Evolutionary conservation across 306 rosid species (phyloP), one percentile per base, ranked within the genome.

Genomic region (Crataegus laevigata): DNA sequence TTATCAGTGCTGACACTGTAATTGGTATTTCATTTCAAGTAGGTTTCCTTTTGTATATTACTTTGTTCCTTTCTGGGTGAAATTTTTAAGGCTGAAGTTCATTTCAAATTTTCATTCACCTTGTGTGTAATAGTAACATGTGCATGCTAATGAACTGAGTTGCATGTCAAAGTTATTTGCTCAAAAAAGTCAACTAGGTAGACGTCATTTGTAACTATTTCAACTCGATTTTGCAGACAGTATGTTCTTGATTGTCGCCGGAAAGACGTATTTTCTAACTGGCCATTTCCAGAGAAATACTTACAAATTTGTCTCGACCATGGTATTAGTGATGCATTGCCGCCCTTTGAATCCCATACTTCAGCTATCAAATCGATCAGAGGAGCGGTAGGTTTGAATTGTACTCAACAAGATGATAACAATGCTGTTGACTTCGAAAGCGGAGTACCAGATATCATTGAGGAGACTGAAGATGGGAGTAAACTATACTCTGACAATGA

Each of bases 231-330:
- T 55, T 82, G 81, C 89, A 87, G 94, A 70, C 62, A 90, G 40
- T 83, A 78, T 77, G 91, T 69, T 74, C 71, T 77, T 82, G 87
- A 87, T 55, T 85, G 54, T 58, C 94, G 91, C 75, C 84, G 81
- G 45, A 85, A 24, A 62, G 74, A 52, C 62, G 71, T 85, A 30
- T 11, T 75, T 40, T 64, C 69, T 24, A 87, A 67, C 71, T 90
- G 94, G 94, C 94, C 91, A 42, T 87, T 87, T 73, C 75, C 77
- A 28, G 85, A 87, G 75, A 84, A 82, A 75, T 85, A 77, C 75
- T 71, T 90, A 83, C 81, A 81, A 7, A 58, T 87, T 77, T 82
- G 86, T 84, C 66, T 84, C 28, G 79, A 73, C 21, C 82, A 29
- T n/a, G 90, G 91, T 60, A 17, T 87, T 72, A 81, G 17, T 12